A percentile compares a stretch with the other conserved stretches of the same genome.
phyloP scores from a whole-genome alignment of 805 yeast genomes.

The Starmerella khaoyaiensis region DNA sequence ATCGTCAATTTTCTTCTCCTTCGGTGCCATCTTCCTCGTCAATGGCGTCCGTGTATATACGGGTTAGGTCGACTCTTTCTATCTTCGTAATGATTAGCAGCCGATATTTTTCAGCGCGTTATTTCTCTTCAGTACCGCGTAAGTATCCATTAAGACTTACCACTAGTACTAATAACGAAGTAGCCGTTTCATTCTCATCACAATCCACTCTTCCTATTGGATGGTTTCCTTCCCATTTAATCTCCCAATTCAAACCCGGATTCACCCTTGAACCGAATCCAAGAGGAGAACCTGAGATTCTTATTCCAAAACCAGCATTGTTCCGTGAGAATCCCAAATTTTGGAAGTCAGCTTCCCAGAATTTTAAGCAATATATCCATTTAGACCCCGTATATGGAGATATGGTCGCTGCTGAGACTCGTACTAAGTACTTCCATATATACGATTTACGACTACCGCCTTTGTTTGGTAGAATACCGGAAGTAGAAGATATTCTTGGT shows the following conservation, averaged over 20 bases:
- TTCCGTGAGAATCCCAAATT: slow-evolving; percentile 21
- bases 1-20: slow-evolving; percentile 28
- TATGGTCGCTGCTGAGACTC: slow-evolving; percentile 29
- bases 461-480: slow-evolving; percentile 51
- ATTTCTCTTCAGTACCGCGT: not conserved
- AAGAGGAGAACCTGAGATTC: slow-evolving; percentile 16
- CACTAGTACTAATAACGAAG: slow-evolving; percentile 4
- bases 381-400: slow-evolving; percentile 23
- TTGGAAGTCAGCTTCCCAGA: slow-evolving; percentile 18
- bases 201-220: slow-evolving; percentile 23
- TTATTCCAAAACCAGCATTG: slow-evolving; percentile 14
- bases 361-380: slow-evolving; percentile 22
- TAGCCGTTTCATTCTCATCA: slow-evolving; percentile 19
- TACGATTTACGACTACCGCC: slow-evolving; percentile 59
- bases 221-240: slow-evolving; percentile 14
- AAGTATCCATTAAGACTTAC: slow-evolving; percentile 5
- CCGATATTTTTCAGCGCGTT: slow-evolving; percentile 3
- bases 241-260: slow-evolving; percentile 12
- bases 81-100: too few relatives aligned
- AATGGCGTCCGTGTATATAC: slow-evolving; percentile 38
- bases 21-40: slow-evolving; percentile 33
- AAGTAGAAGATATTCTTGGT: slow-evolving; percentile 58
- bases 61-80: slow-evolving; percentile 17
- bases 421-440: slow-evolving; percentile 49
- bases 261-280: slow-evolving; percentile 18